Evolutionary conservation across 352 stramenopile genomes (phyloP).

Genomic region (Globisporangium carolinianum): DNA sequence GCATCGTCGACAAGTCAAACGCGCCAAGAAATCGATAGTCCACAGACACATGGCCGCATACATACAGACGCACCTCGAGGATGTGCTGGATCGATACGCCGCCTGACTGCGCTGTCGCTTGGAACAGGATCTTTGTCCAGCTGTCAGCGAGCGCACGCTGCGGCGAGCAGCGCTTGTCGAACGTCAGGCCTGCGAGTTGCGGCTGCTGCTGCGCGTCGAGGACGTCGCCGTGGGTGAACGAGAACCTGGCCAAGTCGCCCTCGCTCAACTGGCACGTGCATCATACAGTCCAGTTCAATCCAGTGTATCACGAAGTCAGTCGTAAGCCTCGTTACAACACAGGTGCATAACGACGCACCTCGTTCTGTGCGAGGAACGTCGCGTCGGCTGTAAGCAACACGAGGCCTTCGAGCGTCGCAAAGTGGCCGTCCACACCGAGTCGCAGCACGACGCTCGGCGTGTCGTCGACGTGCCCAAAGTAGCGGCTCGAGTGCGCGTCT

Average conservation of each 20-base stretch:
- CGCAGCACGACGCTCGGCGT: constrained; percentile 72
- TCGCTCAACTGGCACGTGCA: constrained; percentile 36
- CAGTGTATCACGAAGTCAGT: neutral
- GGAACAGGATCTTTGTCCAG: constrained; percentile 87
- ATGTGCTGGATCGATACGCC: constrained; percentile 60
- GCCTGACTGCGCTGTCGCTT: constrained; percentile 57
- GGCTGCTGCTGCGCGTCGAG: constrained; percentile 38
- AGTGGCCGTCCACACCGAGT: constrained; percentile 38
- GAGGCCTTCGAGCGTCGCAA: constrained; percentile 71
- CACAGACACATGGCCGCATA: too few species aligned
- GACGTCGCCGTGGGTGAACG: constrained; percentile 51
- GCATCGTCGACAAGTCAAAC: too few species aligned
- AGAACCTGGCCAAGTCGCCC: constrained; percentile 75
- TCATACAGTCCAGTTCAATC: neutral
- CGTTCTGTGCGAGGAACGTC: constrained; percentile 47
- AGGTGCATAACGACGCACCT: constrained; percentile 27
- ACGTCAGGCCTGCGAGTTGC: constrained; percentile 43
- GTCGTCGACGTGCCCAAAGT: constrained; percentile 50
- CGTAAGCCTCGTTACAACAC: neutral
- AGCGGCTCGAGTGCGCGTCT: constrained; percentile 78
- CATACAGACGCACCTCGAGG: constrained; percentile 32
- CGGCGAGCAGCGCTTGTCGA: constrained; percentile 71
- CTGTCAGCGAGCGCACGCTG: constrained; percentile 80
- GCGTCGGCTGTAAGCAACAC: constrained; percentile 37
- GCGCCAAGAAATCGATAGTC: neutral